Conservation (phyloP, 1,139 yeast genomes). For the Saccharomyces pastorianus region DNA sequence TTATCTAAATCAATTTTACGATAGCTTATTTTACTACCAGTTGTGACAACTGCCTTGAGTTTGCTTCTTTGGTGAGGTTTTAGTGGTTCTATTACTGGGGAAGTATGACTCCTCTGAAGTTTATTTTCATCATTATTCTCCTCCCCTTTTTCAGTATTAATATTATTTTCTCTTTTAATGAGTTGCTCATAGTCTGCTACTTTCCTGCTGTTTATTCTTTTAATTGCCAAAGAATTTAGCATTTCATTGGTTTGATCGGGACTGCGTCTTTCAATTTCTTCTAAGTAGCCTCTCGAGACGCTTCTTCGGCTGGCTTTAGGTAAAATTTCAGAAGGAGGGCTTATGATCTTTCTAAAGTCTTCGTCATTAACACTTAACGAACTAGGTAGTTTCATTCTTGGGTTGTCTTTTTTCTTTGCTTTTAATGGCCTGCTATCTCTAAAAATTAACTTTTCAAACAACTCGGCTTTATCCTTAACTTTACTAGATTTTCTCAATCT, state of each 20-base stretch:
- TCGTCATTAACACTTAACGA: not conserved
- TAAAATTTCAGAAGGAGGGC: not conserved
- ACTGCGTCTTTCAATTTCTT: slow-evolving; percentile 11
- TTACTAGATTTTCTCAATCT: slow-evolving; percentile 25
- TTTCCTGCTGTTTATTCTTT: slow-evolving; percentile 1
- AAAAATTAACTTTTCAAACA: slow-evolving; percentile 26
- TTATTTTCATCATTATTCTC: not conserved
- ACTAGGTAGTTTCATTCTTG: not conserved
- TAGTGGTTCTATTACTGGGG: slow-evolving; percentile 4
- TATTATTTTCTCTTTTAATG: slow-evolving; percentile 1
- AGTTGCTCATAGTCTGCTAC: not conserved
- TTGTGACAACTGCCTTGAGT: slow-evolving; percentile 20
- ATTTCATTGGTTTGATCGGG: slow-evolving; percentile 7
- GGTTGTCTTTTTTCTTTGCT: slow-evolving; percentile 4
- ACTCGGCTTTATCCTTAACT: slow-evolving; percentile 28
- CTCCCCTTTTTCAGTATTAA: not conserved
- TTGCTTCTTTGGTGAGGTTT: slow-evolving; percentile 14
- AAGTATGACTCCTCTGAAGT: not conserved
- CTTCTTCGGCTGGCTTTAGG: slow-evolving; percentile 6
- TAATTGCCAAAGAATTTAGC: not conserved
- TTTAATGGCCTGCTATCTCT: slow-evolving; percentile 1
- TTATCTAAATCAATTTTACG: slow-evolving; percentile 11
- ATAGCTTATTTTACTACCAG: slow-evolving; percentile 24
- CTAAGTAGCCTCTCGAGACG: slow-evolving; percentile 15
- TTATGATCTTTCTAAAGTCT: not conserved